Conservation (phyloP, 176 grass and related monocot genomes). For the Raddia distichophylla region DNA sequence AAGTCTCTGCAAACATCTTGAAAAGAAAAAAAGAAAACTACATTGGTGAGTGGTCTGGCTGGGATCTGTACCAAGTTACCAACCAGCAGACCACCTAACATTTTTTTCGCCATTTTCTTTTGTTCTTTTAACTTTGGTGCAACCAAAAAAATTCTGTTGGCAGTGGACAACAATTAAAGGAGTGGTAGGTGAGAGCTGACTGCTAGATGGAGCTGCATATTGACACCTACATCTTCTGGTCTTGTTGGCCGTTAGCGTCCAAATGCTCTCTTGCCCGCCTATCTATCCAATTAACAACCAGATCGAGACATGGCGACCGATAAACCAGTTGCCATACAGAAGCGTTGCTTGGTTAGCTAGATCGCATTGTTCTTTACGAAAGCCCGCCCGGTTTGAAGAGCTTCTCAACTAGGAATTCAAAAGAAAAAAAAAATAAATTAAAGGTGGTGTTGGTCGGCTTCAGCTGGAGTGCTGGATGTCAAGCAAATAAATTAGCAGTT, state of each 20-base stretch:
- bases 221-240: constrained; percentile 11
- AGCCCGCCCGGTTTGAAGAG: not conserved
- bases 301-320: constrained; percentile 18
- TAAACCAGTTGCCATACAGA: not conserved
- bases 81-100: constrained; percentile 26
- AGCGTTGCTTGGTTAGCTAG: not conserved
- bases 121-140: not conserved
- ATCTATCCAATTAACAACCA: constrained; percentile 30
- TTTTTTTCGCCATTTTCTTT: not conserved
- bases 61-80: constrained; percentile 26
- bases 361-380: constrained; percentile 42
- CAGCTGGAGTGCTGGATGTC: not conserved
- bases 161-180: not conserved
- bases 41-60: not conserved
- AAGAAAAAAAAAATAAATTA: not conserved
- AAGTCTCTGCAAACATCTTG: constrained; percentile 31
- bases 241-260: constrained; percentile 38
- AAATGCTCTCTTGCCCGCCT: not conserved
- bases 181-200: constrained; percentile 11
- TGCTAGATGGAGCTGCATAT: constrained; percentile 3
- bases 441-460: not conserved
- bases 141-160: not conserved
- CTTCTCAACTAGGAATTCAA: not conserved
- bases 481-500: not conserved
- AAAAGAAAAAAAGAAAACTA: not conserved